Conservation (phyloP, 176 grass and related monocot genomes). For the Oryza glumipatula region DNA sequence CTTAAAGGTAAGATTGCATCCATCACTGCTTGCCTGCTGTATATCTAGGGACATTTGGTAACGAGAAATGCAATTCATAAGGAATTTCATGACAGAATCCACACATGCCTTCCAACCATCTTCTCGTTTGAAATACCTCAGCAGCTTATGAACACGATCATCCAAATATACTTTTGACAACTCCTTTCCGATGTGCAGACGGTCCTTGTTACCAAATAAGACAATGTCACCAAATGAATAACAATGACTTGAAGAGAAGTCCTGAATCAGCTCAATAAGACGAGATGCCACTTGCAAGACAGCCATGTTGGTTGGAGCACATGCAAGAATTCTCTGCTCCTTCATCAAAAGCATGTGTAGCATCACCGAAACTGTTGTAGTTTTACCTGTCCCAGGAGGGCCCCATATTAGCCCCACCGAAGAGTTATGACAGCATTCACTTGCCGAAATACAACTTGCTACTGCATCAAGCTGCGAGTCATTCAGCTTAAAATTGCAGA, state of each 20-base stretch:
- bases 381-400: constrained; percentile 88
- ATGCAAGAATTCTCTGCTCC: constrained; percentile 67
- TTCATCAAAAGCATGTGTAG: constrained; percentile 60
- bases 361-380: constrained; percentile 72
- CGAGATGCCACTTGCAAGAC: constrained; percentile 72
- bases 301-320: constrained; percentile 87
- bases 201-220: constrained; percentile 82
- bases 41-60: constrained; percentile 47
- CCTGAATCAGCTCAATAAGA: constrained; percentile 58
- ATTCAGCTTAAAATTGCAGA: constrained; percentile 62
- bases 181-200: constrained; percentile 56
- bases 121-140: constrained; percentile 44
- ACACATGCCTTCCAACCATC: constrained; percentile 62
- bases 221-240: constrained; percentile 73
- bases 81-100: constrained; percentile 53
- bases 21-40: constrained; percentile 26
- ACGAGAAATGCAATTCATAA: constrained; percentile 49
- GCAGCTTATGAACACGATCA: constrained; percentile 57
- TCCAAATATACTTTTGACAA: constrained; percentile 70
- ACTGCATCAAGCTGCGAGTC: constrained; percentile 62
- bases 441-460: constrained; percentile 55
- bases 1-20: constrained; percentile 40
- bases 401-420: constrained; percentile 77
- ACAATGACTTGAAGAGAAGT: constrained; percentile 26
- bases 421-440: constrained; percentile 48